Percentiles rank a stretch among this genome's conserved stretches.
phyloP scores from a whole-genome alignment of 1,139 yeast genomes.

The Pichia kudriavzevii region DNA sequence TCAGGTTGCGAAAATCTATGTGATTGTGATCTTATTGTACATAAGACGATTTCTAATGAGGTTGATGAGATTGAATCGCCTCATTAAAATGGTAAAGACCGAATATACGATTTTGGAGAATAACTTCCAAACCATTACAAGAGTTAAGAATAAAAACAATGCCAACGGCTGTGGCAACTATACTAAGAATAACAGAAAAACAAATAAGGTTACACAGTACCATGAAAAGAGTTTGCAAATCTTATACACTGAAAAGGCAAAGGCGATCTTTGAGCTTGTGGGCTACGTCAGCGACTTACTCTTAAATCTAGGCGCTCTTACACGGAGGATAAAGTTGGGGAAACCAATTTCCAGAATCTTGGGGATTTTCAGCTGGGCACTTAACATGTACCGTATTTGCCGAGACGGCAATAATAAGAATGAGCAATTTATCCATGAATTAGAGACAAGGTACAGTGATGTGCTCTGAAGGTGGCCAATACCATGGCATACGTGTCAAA shows the following conservation, averaged over 20 bases:
- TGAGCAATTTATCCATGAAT: constrained; percentile 3
- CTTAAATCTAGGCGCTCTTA: constrained; percentile 21
- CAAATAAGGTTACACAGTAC: constrained; percentile 6
- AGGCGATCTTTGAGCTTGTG: constrained; percentile 21
- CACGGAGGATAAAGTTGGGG: constrained; percentile 19
- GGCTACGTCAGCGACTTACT: constrained; percentile 26
- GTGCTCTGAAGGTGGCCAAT: too few species aligned
- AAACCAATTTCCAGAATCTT: constrained; percentile 6
- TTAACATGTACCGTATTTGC: constrained; percentile 24
- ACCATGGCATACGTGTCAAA: too few species aligned
- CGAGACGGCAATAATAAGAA: constrained; percentile 21
- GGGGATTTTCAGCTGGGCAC: constrained; percentile 24
- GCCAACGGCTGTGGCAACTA: constrained; percentile 5
- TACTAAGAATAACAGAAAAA: constrained; percentile 1
- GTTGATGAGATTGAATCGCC: constrained; percentile 18
- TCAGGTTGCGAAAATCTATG: constrained; percentile 23
- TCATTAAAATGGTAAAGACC: constrained; percentile 16
- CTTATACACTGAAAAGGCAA: constrained; percentile 22
- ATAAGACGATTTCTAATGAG: constrained; percentile 19
- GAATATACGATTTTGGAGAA: too few species aligned
- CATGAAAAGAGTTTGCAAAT: constrained; percentile 16
- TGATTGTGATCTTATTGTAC: constrained; percentile 24
- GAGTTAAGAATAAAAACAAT: neutral
- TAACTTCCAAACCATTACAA: too few species aligned
- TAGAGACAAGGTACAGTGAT: neutral